Evolutionary conservation across 805 yeast species (phyloP).

Genomic region (Sporopachydermia quercuum): DNA sequence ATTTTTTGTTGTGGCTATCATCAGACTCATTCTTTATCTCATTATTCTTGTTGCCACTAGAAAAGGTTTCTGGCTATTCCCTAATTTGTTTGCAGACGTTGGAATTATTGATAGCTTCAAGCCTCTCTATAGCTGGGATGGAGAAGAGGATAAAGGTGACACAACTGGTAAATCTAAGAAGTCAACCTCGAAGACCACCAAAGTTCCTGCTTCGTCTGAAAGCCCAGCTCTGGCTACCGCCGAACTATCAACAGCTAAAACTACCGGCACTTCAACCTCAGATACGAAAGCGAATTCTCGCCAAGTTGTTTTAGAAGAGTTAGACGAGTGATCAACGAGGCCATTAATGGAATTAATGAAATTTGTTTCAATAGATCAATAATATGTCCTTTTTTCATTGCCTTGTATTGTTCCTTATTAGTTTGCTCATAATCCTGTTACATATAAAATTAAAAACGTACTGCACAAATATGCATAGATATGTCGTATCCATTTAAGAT

Average conservation of each 20-base stretch:
- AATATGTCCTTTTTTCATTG: too few relatives aligned
- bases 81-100: constrained; percentile 89
- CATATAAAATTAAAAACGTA: too few relatives aligned
- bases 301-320: neutral
- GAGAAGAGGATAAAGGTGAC: neutral
- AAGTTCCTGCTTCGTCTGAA: too few relatives aligned
- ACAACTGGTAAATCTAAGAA: neutral
- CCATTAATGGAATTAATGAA: too few relatives aligned
- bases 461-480: too few relatives aligned
- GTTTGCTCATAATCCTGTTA: too few relatives aligned
- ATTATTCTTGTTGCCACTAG: constrained; percentile 41
- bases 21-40: constrained; percentile 57
- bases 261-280: neutral
- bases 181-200: constrained; percentile 2
- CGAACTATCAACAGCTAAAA: too few relatives aligned
- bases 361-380: too few relatives aligned
- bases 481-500: too few relatives aligned
- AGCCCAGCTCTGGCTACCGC: too few relatives aligned
- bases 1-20: constrained; percentile 64
- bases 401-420: too few relatives aligned
- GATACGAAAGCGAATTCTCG: neutral
- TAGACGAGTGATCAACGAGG: too few relatives aligned
- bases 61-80: constrained; percentile 90
- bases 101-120: constrained; percentile 85
- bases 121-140: constrained; percentile 77